Evolutionary conservation across 805 yeast genomes (phyloP), one percentile per base, ranked within the genome.

Genomic region (Nakazawaea holstii): DNA sequence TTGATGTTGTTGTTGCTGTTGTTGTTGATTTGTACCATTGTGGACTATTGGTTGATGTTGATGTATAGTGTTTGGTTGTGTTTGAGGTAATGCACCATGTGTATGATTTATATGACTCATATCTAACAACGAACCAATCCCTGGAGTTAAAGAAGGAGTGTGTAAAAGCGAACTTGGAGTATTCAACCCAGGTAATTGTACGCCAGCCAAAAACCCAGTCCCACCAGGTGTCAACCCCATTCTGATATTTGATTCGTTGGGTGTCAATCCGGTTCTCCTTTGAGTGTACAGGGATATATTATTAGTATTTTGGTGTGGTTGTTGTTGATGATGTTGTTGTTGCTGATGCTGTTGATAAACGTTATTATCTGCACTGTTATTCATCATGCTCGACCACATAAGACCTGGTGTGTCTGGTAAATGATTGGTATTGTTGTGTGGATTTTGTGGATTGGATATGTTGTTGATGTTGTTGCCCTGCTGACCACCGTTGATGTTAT

Each of bases 141-240:
- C 76, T 0, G 82, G 81, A 2, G 79, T 74, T 58, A 73, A 71
- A 9, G 70, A 62, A 0, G 79, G 75, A 6, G 39, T 30, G 30
- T 48, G 38, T 29, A 48, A 28, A 5, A 48, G 28, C 7, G 50
- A 32, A 26, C 37, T 39, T 15, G 50, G 50, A 2, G 50, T 48
- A 33, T 48, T 62, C 52, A 61, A 61, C 43, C 67, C 75, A 32
- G 59, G 76, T 50, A 57, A 62, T 49, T 52, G 71, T 42, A 47
- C 67, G 59, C 15, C 65, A 63, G 6, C 65, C 57, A 24, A 61
- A 54, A 26, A 69, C 64, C 35, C 66, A 61, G 48, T 72, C n/a
- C 69, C 74, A 1, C 82, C 87, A 0, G 91, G 91, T 0, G 91
- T 82, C 27, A 84, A 60, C 0, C 94, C 92, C 0, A 87, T 71